phyloP scores from a whole-genome alignment of 2,329 filamentous ascomycete species.

The Colletotrichum costaricense region DNA sequence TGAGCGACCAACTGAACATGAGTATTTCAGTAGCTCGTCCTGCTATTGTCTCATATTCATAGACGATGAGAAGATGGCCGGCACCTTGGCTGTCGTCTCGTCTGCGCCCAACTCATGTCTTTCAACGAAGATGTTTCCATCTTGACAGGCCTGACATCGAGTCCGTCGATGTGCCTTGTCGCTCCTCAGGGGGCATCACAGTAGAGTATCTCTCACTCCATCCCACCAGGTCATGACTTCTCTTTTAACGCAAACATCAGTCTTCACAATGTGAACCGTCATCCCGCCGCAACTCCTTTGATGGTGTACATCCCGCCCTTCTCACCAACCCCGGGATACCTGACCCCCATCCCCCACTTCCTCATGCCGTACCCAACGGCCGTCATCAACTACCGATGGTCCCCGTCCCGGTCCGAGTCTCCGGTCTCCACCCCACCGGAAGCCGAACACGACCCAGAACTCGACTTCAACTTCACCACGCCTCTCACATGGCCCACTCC shows the following conservation, averaged over 20 bases:
- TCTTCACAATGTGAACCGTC: conserved; percentile 58
- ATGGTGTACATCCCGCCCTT: conserved; percentile 67
- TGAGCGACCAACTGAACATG: not conserved
- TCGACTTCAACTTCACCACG: conserved; percentile 33
- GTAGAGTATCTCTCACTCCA: conserved; percentile 58
- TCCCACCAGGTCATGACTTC: not conserved
- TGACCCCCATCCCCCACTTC: conserved; percentile 52
- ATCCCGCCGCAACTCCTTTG: conserved; percentile 55
- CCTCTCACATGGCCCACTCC: conserved; percentile 64
- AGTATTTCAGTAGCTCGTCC: not conserved
- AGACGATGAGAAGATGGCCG: conserved; percentile 35
- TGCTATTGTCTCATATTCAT: not conserved
- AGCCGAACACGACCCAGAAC: conserved; percentile 17
- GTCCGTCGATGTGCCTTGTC: conserved; percentile 58
- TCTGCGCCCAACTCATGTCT: conserved; percentile 16
- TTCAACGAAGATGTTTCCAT: conserved; percentile 30
- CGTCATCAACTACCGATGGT: conserved; percentile 72
- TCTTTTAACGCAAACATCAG: conserved; percentile 46
- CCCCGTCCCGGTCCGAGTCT: conserved; percentile 50
- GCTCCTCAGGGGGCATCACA: conserved; percentile 60
- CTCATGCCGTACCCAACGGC: conserved; percentile 58
- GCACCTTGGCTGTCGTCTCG: conserved; percentile 24
- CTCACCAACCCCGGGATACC: conserved; percentile 44
- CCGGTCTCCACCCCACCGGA: conserved; percentile 29
- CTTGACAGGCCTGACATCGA: conserved; percentile 43